Conservation (phyloP, 208 protist genomes). For the Leishmania mexicana region DNA sequence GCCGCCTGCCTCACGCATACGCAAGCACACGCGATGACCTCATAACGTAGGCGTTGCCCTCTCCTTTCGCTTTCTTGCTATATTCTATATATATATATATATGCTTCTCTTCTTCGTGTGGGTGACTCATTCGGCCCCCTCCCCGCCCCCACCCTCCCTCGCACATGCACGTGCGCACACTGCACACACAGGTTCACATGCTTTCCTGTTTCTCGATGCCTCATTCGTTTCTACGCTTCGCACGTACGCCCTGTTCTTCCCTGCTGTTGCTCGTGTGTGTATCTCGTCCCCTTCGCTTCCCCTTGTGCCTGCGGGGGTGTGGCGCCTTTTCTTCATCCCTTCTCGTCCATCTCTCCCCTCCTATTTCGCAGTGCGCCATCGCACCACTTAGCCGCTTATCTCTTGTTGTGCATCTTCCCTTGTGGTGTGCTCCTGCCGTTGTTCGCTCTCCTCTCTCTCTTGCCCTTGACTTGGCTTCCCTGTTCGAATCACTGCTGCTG, state of each 20-base stretch:
- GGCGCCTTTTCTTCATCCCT: neutral
- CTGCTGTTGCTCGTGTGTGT: neutral
- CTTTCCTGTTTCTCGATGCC: neutral
- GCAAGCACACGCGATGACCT: neutral
- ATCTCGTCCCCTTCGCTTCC: neutral
- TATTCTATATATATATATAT: neutral
- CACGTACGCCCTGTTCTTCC: neutral
- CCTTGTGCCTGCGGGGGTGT: neutral
- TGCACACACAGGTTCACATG: neutral
- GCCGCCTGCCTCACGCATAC: neutral
- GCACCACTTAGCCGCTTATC: neutral
- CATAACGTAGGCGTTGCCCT: neutral
- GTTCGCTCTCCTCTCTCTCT: neutral
- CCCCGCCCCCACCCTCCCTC: no score
- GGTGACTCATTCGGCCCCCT: neutral
- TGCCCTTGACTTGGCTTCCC: neutral
- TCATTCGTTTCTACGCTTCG: neutral
- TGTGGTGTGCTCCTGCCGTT: neutral
- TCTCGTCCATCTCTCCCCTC: neutral
- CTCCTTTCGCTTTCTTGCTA: neutral
- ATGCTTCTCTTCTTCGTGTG: no score
- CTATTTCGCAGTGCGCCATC: neutral
- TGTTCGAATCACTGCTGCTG: neutral
- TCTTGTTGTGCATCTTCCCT: no score
- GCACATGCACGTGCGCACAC: neutral